Conservation (phyloP, 2,329 filamentous ascomycete genomes). For the Colletotrichum kahawae region DNA sequence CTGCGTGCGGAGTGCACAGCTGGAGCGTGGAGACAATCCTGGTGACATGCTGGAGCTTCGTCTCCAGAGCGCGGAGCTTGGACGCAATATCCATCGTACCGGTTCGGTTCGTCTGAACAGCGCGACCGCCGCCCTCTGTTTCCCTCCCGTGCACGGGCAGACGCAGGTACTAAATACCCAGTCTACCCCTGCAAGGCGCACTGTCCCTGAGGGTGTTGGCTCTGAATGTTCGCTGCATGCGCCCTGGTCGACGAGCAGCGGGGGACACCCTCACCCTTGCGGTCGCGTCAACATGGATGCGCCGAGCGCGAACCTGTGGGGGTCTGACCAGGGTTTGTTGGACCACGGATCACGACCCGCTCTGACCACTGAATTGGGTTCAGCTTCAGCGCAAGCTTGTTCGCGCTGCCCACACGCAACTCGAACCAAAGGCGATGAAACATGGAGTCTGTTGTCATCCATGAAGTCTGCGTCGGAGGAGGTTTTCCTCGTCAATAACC, state of each 20-base stretch:
- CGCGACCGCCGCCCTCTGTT: background rate
- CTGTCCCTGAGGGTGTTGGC: background rate
- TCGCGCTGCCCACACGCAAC: background rate
- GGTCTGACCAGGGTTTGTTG: background rate
- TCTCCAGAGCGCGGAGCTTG: background rate
- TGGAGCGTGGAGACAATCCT: background rate
- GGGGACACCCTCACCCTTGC: background rate
- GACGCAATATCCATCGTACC: background rate
- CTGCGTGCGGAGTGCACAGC: background rate
- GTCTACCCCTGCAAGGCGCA: background rate
- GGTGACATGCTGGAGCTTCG: background rate
- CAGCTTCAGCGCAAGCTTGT: background rate
- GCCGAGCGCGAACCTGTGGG: background rate
- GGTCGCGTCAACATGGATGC: background rate
- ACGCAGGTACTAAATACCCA: background rate
- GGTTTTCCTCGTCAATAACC: background rate
- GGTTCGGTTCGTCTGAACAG: background rate
- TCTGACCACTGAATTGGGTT: background rate
- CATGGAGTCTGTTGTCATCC: no score
- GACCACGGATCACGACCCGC: background rate
- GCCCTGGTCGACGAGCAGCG: background rate
- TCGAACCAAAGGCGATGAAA: background rate
- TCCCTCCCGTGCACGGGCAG: background rate
- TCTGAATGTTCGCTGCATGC: background rate
- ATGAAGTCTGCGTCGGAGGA: background rate